Percentiles rank a stretch among this genome's conserved stretches.
Evolutionary conservation across 257 asterid genomes (phyloP).

Genomic region (Misopates orontium): DNA sequence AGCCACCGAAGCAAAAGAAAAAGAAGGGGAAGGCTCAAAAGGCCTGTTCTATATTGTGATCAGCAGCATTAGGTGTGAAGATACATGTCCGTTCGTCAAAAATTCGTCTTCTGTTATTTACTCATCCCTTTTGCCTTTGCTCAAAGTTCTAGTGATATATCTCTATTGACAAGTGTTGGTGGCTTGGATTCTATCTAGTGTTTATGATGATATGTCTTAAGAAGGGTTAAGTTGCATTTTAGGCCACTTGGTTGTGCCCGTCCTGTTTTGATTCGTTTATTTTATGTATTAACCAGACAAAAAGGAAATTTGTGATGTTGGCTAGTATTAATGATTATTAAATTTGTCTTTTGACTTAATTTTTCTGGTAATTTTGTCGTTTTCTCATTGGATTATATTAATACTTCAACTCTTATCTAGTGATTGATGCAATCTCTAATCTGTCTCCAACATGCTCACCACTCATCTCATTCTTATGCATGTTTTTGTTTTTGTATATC

Average conservation of each 20-base stretch:
- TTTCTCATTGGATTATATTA: conserved; percentile 15
- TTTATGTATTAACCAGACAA: conserved; percentile 53
- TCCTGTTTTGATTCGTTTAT: conserved; percentile 44
- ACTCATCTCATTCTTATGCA: conserved; percentile 9
- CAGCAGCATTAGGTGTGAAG: conserved; percentile 38
- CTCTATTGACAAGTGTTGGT: conserved; percentile 37
- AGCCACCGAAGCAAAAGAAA: conserved; percentile 63
- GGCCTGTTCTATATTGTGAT: conserved; percentile 78
- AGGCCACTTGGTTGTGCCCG: conserved; percentile 57
- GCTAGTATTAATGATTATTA: conserved; percentile 30
- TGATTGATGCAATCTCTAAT: conserved; percentile 21
- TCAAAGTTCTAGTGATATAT: conserved; percentile 45
- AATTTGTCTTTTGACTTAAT: conserved; percentile 22
- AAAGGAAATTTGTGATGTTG: conserved; percentile 38
- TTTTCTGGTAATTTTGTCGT: conserved; percentile 13
- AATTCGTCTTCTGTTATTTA: conserved; percentile 32
- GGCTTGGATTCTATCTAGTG: conserved; percentile 40
- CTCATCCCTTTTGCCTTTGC: conserved; percentile 38
- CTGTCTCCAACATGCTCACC: conserved; percentile 13
- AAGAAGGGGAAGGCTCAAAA: conserved; percentile 57
- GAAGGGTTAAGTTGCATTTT: conserved; percentile 37
- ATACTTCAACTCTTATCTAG: background rate
- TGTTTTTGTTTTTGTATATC: background rate
- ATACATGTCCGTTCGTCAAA: conserved; percentile 24
- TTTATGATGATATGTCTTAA: conserved; percentile 31